These are phyloP conservation scores for Fusarium lateritium DNA, from an alignment of 2,329 filamentous ascomycete species.

Conservation along the genomic window DNA sequence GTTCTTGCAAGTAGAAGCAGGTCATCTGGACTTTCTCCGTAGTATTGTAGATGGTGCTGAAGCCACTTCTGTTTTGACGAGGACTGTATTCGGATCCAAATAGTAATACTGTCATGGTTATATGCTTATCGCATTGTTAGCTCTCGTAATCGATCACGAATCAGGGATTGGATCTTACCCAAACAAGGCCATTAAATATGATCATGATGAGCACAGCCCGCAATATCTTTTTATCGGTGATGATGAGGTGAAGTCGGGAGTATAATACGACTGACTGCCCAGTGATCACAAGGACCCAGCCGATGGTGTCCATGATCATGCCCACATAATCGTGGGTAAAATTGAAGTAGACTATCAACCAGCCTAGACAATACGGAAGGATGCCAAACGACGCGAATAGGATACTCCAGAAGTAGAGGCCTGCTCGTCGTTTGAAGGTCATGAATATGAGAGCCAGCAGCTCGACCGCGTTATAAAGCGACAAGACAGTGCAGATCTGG, in stretches of 20 bases:
- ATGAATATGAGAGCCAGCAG: constrained; percentile 52
- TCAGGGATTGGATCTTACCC: constrained; percentile 42
- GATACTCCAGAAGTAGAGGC: constrained; percentile 59
- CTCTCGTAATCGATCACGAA: accelerated
- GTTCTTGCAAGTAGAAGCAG: constrained; percentile 26
- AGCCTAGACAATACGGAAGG: constrained; percentile 59
- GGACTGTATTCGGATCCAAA: constrained; percentile 27
- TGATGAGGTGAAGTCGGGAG: constrained; percentile 24
- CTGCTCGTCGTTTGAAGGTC: constrained; percentile 50
- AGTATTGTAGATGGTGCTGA: constrained; percentile 52
- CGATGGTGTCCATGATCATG: constrained; percentile 37
- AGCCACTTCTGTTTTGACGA: not conserved
- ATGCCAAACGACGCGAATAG: constrained; percentile 53
- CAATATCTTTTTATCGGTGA: not conserved
- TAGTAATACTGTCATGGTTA: constrained; percentile 63
- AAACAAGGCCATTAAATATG: constrained; percentile 54
- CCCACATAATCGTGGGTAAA: constrained; percentile 24
- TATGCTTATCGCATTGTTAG: constrained; percentile 52
- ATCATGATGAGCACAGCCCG: constrained; percentile 23
- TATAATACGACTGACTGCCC: constrained; percentile 37
- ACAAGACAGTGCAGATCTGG: constrained; percentile 26
- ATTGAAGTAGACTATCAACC: constrained; percentile 59
- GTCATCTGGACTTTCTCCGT: constrained; percentile 28
- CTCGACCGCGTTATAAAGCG: constrained; percentile 52
- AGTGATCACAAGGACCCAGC: constrained; percentile 25